phyloP scores from a whole-genome alignment of 1,284 basidiomycete genomes.

The Pulchroboletus neoregius region DNA sequence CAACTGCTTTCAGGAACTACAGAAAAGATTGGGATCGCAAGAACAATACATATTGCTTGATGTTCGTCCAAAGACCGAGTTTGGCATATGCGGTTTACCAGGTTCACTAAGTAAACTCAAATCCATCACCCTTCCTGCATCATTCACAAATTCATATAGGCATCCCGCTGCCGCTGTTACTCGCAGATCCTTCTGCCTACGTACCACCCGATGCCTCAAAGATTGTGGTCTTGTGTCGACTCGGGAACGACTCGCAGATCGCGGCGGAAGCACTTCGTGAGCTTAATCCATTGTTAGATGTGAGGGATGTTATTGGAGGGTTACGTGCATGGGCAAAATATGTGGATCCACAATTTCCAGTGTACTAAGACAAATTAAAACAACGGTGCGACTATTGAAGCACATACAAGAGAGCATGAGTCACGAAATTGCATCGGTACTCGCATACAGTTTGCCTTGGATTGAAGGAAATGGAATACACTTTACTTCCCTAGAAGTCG shows the following conservation, averaged over 20 bases:
- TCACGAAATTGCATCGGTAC: slow-evolving; percentile 4
- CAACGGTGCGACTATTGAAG: background rate
- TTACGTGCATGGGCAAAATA: slow-evolving; percentile 71
- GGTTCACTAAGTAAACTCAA: slow-evolving; percentile 66
- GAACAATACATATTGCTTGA: slow-evolving; percentile 61
- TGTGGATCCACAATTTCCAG: slow-evolving; percentile 71
- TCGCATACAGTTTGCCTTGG: background rate
- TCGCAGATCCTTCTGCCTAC: slow-evolving; percentile 51
- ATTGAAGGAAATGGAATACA: background rate
- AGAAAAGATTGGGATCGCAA: slow-evolving; percentile 43
- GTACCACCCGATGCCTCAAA: slow-evolving; percentile 29
- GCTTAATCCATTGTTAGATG: slow-evolving; percentile 27
- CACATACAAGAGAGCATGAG: slow-evolving; percentile 9
- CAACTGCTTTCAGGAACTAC: slow-evolving; percentile 13
- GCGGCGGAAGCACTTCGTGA: slow-evolving; percentile 67
- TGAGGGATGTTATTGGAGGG: slow-evolving; percentile 78
- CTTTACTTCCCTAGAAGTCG: slow-evolving; percentile 23
- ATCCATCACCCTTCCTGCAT: background rate
- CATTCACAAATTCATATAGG: slow-evolving; percentile 40
- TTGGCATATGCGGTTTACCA: slow-evolving; percentile 80
- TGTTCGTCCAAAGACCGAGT: slow-evolving; percentile 80
- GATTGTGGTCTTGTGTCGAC: slow-evolving; percentile 72
- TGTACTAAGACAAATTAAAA: slow-evolving; percentile 54
- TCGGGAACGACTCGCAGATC: slow-evolving; percentile 92
- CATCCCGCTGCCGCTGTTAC: slow-evolving; percentile 60